Conservation (phyloP, 2,329 filamentous ascomycete species). For the Exophiala alcalophila region DNA sequence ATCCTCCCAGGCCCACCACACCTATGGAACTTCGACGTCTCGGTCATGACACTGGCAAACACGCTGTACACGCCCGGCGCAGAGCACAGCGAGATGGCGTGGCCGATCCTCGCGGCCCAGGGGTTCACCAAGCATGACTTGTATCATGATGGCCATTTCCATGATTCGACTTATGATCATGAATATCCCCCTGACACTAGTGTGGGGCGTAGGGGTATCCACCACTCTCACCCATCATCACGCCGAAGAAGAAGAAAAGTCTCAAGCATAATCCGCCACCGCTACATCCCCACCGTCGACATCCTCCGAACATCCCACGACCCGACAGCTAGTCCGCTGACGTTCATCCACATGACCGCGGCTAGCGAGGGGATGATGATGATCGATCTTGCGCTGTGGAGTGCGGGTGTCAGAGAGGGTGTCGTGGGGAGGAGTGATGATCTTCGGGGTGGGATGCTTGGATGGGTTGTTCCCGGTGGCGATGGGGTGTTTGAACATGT, state of each 20-base stretch:
- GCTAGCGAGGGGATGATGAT: no score
- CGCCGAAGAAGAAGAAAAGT: no score
- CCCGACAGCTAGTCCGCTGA: constrained; percentile 1
- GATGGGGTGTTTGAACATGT: no score
- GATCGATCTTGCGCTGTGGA: constrained; percentile 11
- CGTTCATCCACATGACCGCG: constrained; percentile 11
- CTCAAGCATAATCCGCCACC: constrained; percentile 13
- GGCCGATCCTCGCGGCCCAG: constrained; percentile 13
- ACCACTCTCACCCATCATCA: no score
- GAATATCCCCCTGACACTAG: no score
- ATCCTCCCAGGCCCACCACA: constrained; percentile 11
- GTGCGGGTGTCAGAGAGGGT: constrained; percentile 9
- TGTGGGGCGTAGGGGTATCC: no score
- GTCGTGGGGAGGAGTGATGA: constrained; percentile 13
- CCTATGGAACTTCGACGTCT: constrained; percentile 7
- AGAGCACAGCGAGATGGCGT: constrained; percentile 13
- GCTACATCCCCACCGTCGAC: constrained; percentile 10
- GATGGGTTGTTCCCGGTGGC: constrained; percentile 5
- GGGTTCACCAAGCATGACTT: constrained; percentile 12
- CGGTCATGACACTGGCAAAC: constrained; percentile 21
- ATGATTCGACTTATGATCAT: no score
- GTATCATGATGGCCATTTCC: constrained; percentile 12
- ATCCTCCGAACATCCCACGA: constrained; percentile 12
- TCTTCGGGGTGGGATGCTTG: neutral
- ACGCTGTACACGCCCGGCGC: constrained; percentile 9